Evolutionary conservation across 1,139 yeast species (phyloP).

Genomic region (Suhomyces anneliseae): DNA sequence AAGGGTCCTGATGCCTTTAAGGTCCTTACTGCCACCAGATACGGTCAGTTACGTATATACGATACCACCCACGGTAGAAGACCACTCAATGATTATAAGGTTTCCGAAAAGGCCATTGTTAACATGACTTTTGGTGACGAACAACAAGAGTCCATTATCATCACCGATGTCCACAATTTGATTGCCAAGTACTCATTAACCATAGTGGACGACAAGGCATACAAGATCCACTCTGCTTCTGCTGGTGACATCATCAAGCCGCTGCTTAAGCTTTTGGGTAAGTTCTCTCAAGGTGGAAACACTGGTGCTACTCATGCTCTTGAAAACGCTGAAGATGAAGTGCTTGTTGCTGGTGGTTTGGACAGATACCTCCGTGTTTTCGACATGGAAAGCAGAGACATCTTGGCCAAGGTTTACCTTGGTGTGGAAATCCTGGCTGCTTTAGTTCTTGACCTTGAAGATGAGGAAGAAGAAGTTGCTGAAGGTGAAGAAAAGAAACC

Average conservation of each 20-base stretch:
- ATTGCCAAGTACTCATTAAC: conserved; percentile 54
- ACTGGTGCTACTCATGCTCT: conserved; percentile 44
- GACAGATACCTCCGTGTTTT: conserved; percentile 84
- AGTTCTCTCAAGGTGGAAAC: conserved; percentile 44
- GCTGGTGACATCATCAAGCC: conserved; percentile 45
- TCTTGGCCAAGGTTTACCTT: conserved; percentile 68
- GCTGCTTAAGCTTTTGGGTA: conserved; percentile 41
- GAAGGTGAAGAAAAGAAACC: conserved; percentile 16
- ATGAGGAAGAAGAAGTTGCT: conserved; percentile 18
- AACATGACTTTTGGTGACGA: conserved; percentile 36
- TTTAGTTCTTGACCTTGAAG: conserved; percentile 48
- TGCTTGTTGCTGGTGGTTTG: conserved; percentile 68
- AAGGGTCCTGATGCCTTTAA: conserved; percentile 32
- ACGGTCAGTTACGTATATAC: conserved; percentile 68
- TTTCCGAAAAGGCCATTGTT: conserved; percentile 50
- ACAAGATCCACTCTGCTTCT: conserved; percentile 42
- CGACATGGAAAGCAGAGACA: conserved; percentile 56
- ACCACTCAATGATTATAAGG: conserved; percentile 53
- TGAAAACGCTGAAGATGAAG: conserved; percentile 26
- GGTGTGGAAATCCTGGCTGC: conserved; percentile 73
- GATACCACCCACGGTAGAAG: conserved; percentile 59
- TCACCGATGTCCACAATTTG: conserved; percentile 57
- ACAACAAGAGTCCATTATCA: conserved; percentile 41
- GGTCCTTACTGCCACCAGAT: conserved; percentile 63
- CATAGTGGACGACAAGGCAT: conserved; percentile 38